Evolutionary conservation across 2,329 filamentous ascomycete species (phyloP), one percentile per base, ranked within the genome.

Genomic region (Trichophyton simii): DNA sequence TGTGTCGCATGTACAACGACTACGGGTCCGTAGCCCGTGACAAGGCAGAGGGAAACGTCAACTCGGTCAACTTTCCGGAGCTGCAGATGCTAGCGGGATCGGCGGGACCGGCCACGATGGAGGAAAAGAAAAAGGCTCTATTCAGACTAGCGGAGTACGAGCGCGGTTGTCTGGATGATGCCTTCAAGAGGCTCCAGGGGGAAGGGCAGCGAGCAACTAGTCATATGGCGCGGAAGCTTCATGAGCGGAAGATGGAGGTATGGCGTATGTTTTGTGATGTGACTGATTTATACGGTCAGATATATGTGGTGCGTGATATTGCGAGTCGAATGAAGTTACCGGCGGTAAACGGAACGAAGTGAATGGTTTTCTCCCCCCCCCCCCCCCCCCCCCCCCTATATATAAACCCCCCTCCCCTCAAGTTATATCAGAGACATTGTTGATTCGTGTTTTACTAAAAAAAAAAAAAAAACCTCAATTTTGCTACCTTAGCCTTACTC

Each of bases 1-100:
- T 71, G 65, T 72, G 66, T 59, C 68, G 66, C 41, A 67, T 69
- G 62, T 74, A 75, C 61, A 74, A 76, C 36, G 72, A 75, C 63
- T 68, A 68, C 20, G 72, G 72, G 0, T 74, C 70, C 2, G 25
- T 69, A 1, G 48, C 52, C 3, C 67, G 71, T 1, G 72, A 73
- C 59, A 22, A 34, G 1, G 66, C 65, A 1, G 74, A 76, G 60
- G 46, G 61, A 0, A 72, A 71, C 13, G 57, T 75, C 5, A 74
- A 73, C 61, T 70, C 68, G 5, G 59, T 73, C 5, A 66, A 73
- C n/a, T 74, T 73, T 58, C 57, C 68, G 3, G 70, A 72, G 52
- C 70, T 73, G 59, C 18, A 44, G 46, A 59, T 59, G 22, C 54
- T 46, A 0, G 48, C 46, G 25, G 20, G 58, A 64, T 42, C 63